Conservation (phyloP, 2,329 filamentous ascomycete genomes). For the Sclerotinia spermophila region DNA sequence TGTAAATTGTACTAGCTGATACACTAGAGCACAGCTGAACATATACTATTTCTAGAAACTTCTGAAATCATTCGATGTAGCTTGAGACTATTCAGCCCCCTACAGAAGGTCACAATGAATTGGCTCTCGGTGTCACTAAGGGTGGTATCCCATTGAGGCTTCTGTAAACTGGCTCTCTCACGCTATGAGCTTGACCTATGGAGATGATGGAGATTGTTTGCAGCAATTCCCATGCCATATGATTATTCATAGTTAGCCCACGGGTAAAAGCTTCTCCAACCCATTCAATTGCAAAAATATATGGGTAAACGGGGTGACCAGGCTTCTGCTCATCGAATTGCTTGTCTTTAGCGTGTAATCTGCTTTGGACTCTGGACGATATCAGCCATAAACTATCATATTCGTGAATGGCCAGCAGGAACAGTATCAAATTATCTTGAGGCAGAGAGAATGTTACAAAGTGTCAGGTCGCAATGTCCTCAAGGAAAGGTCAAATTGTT, state of each 20-base stretch:
- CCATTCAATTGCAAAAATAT: background rate
- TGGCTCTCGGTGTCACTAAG: background rate
- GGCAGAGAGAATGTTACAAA: background rate
- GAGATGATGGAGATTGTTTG: background rate
- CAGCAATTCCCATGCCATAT: background rate
- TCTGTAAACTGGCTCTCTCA: background rate
- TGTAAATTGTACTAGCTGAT: background rate
- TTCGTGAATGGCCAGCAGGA: background rate
- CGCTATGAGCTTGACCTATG: background rate
- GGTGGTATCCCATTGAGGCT: background rate
- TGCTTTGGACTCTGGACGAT: background rate
- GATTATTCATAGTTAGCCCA: background rate
- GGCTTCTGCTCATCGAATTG: background rate
- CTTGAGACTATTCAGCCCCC: background rate
- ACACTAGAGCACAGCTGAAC: background rate
- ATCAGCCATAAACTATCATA: background rate
- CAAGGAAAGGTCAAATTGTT: background rate
- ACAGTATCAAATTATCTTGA: background rate
- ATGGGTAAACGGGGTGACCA: background rate
- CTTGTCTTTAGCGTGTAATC: background rate
- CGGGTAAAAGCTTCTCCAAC: background rate
- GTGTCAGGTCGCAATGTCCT: background rate
- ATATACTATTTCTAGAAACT: slow-evolving; percentile 6
- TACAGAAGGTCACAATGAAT: background rate
- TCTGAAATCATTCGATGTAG: slow-evolving; percentile 6